Conservation (phyloP, 495 filamentous ascomycete genomes). For the Aspergillus bertholletiae region DNA sequence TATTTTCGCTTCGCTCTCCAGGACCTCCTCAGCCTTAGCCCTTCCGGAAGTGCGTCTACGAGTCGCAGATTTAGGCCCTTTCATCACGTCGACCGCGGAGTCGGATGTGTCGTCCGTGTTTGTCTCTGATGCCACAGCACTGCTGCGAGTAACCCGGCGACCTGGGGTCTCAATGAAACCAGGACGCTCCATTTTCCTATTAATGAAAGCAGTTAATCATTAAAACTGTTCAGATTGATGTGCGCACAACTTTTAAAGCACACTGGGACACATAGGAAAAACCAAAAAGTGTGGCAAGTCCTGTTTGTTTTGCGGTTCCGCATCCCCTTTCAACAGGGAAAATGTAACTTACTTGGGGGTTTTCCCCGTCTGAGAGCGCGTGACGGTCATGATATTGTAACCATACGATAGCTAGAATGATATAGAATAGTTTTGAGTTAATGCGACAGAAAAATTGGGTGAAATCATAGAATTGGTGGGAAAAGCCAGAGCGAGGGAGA, state of each 20-base stretch:
- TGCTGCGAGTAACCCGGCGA: conserved; percentile 42
- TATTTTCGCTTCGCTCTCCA: conserved; percentile 24
- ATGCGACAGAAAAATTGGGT: conserved; percentile 14
- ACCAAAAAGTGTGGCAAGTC: no score
- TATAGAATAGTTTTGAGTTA: background rate
- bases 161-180: conserved; percentile 58
- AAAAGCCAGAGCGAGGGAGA: conserved; percentile 12
- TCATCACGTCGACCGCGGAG: conserved; percentile 21
- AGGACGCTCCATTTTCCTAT: conserved; percentile 54
- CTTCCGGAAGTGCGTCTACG: conserved; percentile 32
- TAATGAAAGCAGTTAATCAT: conserved; percentile 1
- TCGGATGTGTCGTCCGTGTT: conserved; percentile 30
- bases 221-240: background rate
- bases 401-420: conserved; percentile 16
- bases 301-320: background rate
- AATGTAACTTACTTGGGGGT: conserved; percentile 43
- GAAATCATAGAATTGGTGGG: background rate
- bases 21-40: conserved; percentile 27
- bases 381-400: conserved; percentile 37
- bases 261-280: no score
- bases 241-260: background rate
- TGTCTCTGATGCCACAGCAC: conserved; percentile 28
- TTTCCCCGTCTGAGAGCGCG: conserved; percentile 49
- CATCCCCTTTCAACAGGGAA: conserved; percentile 14
- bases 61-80: conserved; percentile 25